A percentile compares a stretch with the other conserved stretches of the same genome.
phyloP scores from a whole-genome alignment of 169 alveolate genomes.

The Ichthyophthirius multifiliis region DNA sequence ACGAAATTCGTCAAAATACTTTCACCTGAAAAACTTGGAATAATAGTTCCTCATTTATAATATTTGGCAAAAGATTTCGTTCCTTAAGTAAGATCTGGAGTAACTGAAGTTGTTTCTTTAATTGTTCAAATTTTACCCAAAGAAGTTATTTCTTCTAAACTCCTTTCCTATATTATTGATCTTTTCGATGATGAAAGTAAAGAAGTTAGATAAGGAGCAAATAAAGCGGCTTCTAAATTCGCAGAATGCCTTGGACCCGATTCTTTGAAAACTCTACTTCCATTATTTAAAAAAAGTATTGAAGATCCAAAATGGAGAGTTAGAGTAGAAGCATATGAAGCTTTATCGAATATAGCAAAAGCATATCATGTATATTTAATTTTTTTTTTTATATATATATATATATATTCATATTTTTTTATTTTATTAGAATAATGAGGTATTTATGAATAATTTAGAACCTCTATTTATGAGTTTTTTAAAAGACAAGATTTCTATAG shows the following conservation, averaged over 20 bases:
- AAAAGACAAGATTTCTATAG: constrained; percentile 74
- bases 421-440: constrained; percentile 38
- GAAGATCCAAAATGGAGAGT: constrained; percentile 81
- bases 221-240: constrained; percentile 56
- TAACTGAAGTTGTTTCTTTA: constrained; percentile 60
- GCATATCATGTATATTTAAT: constrained; percentile 33
- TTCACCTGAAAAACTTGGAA: constrained; percentile 60
- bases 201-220: constrained; percentile 65
- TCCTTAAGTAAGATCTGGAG: constrained; percentile 65
- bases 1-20: constrained; percentile 48
- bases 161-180: constrained; percentile 52
- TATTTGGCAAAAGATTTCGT: constrained; percentile 49
- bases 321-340: constrained; percentile 53
- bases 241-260: constrained; percentile 68
- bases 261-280: constrained; percentile 29
- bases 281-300: constrained; percentile 30
- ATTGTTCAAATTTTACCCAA: constrained; percentile 60
- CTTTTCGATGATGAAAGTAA: constrained; percentile 69
- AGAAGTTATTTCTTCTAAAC: constrained; percentile 50
- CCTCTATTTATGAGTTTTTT: constrained; percentile 54
- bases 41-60: constrained; percentile 57
- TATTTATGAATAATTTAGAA: constrained; percentile 48
- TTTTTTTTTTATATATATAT: no score
- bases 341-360: constrained; percentile 47
- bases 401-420: not conserved